Conservation (phyloP, 805 yeast species). For the Candida takata region DNA sequence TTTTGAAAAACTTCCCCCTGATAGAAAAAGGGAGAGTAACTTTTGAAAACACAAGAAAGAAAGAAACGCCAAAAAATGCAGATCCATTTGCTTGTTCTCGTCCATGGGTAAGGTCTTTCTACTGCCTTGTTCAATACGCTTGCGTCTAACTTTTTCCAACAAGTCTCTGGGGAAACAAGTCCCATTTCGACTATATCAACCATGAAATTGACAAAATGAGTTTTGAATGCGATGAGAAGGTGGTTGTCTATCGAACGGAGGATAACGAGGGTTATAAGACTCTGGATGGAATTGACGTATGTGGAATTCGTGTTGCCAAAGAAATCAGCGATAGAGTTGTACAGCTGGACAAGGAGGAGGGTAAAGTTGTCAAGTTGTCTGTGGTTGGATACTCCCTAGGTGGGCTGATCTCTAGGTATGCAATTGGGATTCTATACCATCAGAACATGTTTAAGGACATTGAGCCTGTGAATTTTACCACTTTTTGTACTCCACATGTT, state of each 20-base stretch:
- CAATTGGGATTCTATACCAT: conserved; percentile 60
- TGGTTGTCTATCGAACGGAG: conserved; percentile 18
- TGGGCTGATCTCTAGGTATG: conserved; percentile 72
- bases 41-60: no score
- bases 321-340: conserved; percentile 47
- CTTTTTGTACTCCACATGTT: conserved; percentile 68
- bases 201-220: conserved; percentile 32
- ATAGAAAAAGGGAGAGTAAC: no score
- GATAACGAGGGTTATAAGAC: conserved; percentile 55
- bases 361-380: conserved; percentile 56
- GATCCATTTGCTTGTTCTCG: conserved; percentile 12
- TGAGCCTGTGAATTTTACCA: conserved; percentile 50
- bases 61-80: conserved; percentile 3
- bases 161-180: conserved; percentile 70
- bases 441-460: conserved; percentile 46
- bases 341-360: conserved; percentile 16
- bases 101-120: conserved; percentile 12
- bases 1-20: no score
- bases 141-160: conserved; percentile 1
- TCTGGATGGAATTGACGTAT: conserved; percentile 81
- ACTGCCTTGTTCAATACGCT: neutral
- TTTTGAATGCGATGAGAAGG: conserved; percentile 17
- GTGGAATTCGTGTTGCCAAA: conserved; percentile 67
- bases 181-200: conserved; percentile 59
- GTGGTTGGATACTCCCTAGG: conserved; percentile 82